phyloP scores from a whole-genome alignment of 2,329 filamentous ascomycete genomes.

The Fulvia fulva region DNA sequence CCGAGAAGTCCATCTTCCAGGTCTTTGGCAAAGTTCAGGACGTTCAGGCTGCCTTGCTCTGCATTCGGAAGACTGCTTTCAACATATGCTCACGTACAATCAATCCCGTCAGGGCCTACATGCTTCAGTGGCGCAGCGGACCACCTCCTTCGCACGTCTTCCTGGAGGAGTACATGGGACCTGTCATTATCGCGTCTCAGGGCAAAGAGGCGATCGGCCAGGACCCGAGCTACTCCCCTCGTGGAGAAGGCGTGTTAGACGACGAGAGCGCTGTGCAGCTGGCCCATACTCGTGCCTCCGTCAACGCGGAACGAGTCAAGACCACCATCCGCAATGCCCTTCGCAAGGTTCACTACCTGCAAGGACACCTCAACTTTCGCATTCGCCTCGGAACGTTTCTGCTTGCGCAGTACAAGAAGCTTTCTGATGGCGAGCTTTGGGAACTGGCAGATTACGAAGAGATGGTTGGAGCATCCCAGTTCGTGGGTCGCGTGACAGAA shows the following conservation, averaged over 20 bases:
- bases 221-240: conserved; percentile 11
- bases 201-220: neutral
- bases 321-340: conserved; percentile 25
- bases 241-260: conserved; percentile 6
- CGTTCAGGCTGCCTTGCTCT: conserved; percentile 33
- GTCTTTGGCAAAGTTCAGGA: conserved; percentile 28
- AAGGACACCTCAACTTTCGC: conserved; percentile 33
- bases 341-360: conserved; percentile 32
- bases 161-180: conserved; percentile 15
- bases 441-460: conserved; percentile 31
- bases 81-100: conserved; percentile 35
- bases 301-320: conserved; percentile 13
- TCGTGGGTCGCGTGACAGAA: conserved; percentile 29
- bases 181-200: conserved; percentile 1
- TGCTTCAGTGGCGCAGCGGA: conserved; percentile 25
- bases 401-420: conserved; percentile 23
- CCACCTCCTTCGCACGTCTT: conserved; percentile 15
- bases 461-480: conserved; percentile 31
- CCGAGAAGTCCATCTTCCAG: conserved; percentile 27
- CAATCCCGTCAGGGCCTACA: conserved; percentile 23
- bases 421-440: conserved; percentile 19
- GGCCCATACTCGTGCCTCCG: neutral
- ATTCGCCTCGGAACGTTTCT: conserved; percentile 36
- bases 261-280: neutral
- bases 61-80: conserved; percentile 36